phyloP scores from a whole-genome alignment of 441 rosid species.

The Lepidium campestre region DNA sequence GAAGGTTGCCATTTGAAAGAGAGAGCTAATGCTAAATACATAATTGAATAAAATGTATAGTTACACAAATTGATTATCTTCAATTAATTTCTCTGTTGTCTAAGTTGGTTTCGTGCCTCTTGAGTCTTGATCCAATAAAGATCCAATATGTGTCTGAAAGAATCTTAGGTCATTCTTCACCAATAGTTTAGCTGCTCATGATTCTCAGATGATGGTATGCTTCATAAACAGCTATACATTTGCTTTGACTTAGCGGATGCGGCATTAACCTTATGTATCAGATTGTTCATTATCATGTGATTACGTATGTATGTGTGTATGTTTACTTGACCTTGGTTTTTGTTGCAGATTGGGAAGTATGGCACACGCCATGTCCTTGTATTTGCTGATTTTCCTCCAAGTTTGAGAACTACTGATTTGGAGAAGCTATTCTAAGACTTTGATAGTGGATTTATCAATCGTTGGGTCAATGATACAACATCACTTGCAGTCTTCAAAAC shows the following conservation, averaged over 20 bases:
- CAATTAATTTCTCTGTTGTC: not conserved
- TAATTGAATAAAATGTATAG: not conserved
- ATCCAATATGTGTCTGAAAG: not conserved
- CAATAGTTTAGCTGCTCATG: constrained; percentile 27
- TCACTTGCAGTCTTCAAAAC: constrained; percentile 87
- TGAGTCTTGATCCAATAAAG: not conserved
- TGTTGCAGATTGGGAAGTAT: constrained; percentile 81
- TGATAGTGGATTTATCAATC: constrained; percentile 56
- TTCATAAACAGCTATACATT: not conserved
- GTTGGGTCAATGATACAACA: constrained; percentile 89
- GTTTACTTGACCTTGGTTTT: not conserved
- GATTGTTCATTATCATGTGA: not conserved
- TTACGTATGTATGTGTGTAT: not conserved
- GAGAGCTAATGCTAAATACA: not conserved
- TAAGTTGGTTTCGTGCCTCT: not conserved
- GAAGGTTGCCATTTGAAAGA: not conserved
- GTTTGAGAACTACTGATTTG: constrained; percentile 63
- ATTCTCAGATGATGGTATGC: constrained; percentile 64
- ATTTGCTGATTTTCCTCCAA: constrained; percentile 68
- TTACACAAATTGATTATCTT: not conserved
- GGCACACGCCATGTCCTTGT: constrained; percentile 86
- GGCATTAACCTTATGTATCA: not conserved
- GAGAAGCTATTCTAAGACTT: constrained; percentile 68
- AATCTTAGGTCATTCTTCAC: not conserved
- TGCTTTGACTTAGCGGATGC: not conserved